Percentiles rank a stretch among this genome's conserved stretches.
These are phyloP conservation scores for Cladophialophora bantiana DNA, from an alignment of 2,329 filamentous ascomycete species.

Conservation along the genomic window DNA sequence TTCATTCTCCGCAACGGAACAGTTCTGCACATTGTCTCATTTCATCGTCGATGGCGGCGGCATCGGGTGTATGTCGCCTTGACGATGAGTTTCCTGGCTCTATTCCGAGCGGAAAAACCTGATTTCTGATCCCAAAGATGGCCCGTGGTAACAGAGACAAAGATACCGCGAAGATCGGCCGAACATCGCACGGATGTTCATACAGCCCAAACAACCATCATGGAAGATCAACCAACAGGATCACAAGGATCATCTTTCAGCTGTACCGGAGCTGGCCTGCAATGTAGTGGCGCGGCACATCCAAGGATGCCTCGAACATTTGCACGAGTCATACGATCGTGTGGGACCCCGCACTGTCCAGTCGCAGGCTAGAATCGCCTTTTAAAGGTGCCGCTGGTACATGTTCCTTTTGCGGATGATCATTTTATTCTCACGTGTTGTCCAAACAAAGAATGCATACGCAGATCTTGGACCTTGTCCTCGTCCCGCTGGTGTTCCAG, in stretches of 20 bases:
- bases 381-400: not conserved
- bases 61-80: not conserved
- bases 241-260: not conserved
- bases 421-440: slow-evolving; percentile 2
- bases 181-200: not conserved
- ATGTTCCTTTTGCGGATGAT: not conserved
- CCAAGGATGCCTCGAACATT: not conserved
- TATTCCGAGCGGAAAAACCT: not conserved
- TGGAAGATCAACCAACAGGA: not conserved
- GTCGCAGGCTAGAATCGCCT: not conserved
- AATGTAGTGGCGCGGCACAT: not conserved
- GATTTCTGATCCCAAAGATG: not conserved
- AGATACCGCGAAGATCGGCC: slow-evolving; percentile 2
- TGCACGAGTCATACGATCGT: not conserved
- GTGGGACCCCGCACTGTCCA: not conserved
- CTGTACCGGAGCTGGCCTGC: not conserved
- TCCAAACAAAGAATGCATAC: not conserved
- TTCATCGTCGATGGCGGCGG: not conserved
- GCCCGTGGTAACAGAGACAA: not conserved
- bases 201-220: not conserved
- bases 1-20: slow-evolving; percentile 1
- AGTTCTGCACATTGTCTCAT: not conserved
- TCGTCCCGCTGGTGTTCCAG: not conserved
- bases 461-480: not conserved
- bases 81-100: not conserved